Percentiles rank a stretch among this genome's conserved stretches.
phyloP scores from a whole-genome alignment of 73 alveolate species.

The Loxodes magnus region DNA sequence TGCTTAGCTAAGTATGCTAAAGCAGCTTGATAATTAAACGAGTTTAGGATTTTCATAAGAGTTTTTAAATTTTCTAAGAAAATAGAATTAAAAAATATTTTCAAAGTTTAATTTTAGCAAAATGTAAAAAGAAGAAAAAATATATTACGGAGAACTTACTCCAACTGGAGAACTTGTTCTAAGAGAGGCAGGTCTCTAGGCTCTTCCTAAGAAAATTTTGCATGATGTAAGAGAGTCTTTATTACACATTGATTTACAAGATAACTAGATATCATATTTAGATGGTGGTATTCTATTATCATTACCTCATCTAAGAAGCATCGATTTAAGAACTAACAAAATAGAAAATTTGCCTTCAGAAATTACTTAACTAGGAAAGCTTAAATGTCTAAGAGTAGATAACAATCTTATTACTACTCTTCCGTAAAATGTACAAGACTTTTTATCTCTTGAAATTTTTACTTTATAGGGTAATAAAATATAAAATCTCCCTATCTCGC shows the following conservation, averaged over 20 bases:
- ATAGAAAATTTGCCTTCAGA: background rate
- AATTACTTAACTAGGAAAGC: background rate
- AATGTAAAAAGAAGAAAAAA: no score
- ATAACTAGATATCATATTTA: background rate
- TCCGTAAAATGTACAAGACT: background rate
- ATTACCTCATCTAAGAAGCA: background rate
- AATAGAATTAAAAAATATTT: no score
- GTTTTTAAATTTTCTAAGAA: no score
- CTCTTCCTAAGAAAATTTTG: conserved; percentile 2
- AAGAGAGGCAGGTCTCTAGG: background rate
- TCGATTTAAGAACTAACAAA: background rate
- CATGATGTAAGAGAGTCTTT: background rate
- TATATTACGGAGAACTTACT: no score
- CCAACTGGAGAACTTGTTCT: background rate
- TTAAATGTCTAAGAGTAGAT: background rate
- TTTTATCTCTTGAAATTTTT: background rate
- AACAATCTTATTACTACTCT: background rate
- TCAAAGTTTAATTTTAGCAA: no score
- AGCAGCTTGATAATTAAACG: no score
- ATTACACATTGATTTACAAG: background rate
- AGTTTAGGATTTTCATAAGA: no score
- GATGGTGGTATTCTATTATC: background rate
- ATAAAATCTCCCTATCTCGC: background rate
- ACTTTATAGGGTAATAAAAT: background rate
- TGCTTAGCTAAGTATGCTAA: no score